Percentiles rank a stretch among this genome's conserved stretches.
These are phyloP conservation scores for Serpula lacrymans DNA, from an alignment of 768 basidiomycete genomes.

Conservation along the genomic window DNA sequence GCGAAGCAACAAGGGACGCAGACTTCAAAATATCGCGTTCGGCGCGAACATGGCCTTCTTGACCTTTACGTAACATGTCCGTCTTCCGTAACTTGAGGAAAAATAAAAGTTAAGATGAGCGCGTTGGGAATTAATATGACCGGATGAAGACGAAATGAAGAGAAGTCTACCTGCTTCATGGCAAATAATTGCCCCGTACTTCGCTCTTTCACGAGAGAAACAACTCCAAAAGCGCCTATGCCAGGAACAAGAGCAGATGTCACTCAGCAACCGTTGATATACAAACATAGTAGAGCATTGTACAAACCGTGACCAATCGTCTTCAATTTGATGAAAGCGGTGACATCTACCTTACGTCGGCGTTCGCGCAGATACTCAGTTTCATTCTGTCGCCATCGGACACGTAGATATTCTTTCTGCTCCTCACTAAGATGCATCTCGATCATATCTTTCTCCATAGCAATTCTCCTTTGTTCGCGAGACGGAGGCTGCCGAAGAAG, in stretches of 20 bases:
- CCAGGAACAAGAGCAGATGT: slow-evolving; percentile 24
- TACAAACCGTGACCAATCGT: slow-evolving; percentile 87
- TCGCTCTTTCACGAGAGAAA: slow-evolving; percentile 85
- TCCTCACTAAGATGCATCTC: slow-evolving; percentile 65
- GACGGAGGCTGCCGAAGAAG: slow-evolving; percentile 82
- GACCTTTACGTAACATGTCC: slow-evolving; percentile 94
- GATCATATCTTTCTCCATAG: slow-evolving; percentile 87
- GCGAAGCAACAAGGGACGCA: slow-evolving; percentile 75
- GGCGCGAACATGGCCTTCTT: slow-evolving; percentile 95
- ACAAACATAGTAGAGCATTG: slow-evolving; percentile 14
- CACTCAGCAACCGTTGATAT: slow-evolving; percentile 9
- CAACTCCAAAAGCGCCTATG: slow-evolving; percentile 92
- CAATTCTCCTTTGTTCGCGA: slow-evolving; percentile 77
- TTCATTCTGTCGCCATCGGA: slow-evolving; percentile 84
- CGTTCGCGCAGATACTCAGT: slow-evolving; percentile 85
- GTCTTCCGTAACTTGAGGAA: slow-evolving; percentile 68
- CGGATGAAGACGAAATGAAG: slow-evolving; percentile 11
- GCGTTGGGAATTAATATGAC: slow-evolving; percentile 2
- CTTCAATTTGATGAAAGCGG: slow-evolving; percentile 85
- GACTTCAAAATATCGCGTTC: slow-evolving; percentile 93
- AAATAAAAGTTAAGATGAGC: slow-evolving; percentile 18
- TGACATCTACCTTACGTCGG: slow-evolving; percentile 77
- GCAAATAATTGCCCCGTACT: slow-evolving; percentile 80
- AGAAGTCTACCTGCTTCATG: slow-evolving; percentile 88
- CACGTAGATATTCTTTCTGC: slow-evolving; percentile 70